phyloP scores from a whole-genome alignment of 768 basidiomycete species.

The Atractiella rhizophila region DNA sequence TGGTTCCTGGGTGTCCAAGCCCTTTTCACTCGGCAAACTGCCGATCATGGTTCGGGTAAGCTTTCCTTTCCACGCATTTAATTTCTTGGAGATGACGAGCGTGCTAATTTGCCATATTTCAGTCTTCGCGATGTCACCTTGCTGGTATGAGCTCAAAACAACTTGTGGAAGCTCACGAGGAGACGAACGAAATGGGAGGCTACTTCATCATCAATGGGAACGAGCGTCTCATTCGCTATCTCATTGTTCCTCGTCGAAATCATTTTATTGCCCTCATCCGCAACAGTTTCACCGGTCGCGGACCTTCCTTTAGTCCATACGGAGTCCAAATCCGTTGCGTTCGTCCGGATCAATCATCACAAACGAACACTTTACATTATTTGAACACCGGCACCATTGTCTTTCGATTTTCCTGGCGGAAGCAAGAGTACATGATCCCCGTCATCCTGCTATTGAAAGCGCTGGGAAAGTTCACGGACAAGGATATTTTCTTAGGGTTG shows the following conservation, averaged over 20 bases:
- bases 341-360: conserved; percentile 69
- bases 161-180: conserved; percentile 72
- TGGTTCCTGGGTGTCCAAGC: conserved; percentile 41
- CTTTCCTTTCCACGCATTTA: neutral
- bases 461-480: conserved; percentile 67
- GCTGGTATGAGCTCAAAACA: conserved; percentile 57
- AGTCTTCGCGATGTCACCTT: conserved; percentile 87
- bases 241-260: conserved; percentile 83
- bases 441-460: conserved; percentile 92
- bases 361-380: conserved; percentile 93
- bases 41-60: conserved; percentile 95
- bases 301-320: conserved; percentile 77
- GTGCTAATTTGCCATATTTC: neutral
- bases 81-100: neutral
- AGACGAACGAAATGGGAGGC: conserved; percentile 93
- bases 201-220: conserved; percentile 98
- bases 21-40: conserved; percentile 63
- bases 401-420: conserved; percentile 83
- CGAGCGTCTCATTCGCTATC: conserved; percentile 90
- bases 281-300: conserved; percentile 71
- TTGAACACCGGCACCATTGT: conserved; percentile 90
- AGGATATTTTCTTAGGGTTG: conserved; percentile 85
- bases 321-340: conserved; percentile 91
- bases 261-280: conserved; percentile 82
- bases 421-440: conserved; percentile 93